Evolutionary conservation across 106 monocot genomes (phyloP).

Genomic region (Alisma plantagoaquatica): DNA sequence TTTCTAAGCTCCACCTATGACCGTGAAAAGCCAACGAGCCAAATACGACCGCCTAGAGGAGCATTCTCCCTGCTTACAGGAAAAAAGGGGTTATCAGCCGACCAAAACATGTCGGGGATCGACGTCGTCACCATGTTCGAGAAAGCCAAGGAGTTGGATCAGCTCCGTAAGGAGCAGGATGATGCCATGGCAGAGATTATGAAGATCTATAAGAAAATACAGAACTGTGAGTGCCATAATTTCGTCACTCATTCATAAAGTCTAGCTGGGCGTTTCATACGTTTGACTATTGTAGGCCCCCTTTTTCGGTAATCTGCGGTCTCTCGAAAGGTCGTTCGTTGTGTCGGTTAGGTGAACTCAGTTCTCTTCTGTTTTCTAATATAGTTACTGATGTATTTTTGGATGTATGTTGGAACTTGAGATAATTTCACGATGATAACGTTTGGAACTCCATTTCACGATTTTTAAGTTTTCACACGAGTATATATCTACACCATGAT

Average conservation of each 20-base stretch:
- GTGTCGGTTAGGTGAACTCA: background rate
- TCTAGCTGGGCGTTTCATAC: no score
- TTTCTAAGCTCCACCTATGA: no score
- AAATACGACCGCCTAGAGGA: no score
- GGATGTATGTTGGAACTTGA: no score
- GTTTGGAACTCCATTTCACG: no score
- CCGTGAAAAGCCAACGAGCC: no score
- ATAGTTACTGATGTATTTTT: no score
- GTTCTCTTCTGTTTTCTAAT: background rate
- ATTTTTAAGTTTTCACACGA: no score
- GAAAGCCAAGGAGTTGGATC: slow-evolving; percentile 89
- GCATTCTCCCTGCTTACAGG: no score
- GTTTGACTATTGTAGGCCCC: background rate
- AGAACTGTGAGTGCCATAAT: slow-evolving; percentile 32
- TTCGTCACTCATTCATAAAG: background rate
- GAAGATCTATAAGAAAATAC: slow-evolving; percentile 86
- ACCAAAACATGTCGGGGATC: slow-evolving; percentile 30
- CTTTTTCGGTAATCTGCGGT: background rate
- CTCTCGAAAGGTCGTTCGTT: background rate
- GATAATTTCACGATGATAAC: no score
- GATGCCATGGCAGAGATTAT: slow-evolving; percentile 70
- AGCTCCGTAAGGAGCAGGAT: slow-evolving; percentile 80
- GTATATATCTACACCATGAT: no score
- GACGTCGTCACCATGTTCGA: slow-evolving; percentile 50
- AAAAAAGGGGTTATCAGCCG: background rate